Base-by-base conservation (phyloP, 2,329 filamentous ascomycete species). In the Cordyceps cicadae region DNA sequence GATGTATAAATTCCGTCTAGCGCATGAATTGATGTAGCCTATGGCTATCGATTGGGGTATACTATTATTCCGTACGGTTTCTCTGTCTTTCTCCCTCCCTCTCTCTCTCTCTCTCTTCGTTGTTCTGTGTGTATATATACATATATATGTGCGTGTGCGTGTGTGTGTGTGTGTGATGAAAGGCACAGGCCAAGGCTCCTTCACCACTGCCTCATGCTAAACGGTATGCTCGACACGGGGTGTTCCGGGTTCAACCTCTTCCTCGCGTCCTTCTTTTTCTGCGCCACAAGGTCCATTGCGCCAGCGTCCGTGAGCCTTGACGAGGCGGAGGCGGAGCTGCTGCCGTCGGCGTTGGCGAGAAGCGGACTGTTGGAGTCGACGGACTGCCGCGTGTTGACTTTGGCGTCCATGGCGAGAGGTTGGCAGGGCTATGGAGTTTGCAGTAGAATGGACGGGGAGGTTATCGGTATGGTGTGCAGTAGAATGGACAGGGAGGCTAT, bases 301-400 rank as follows among this genome's bases (percentile, higher is more conserved):
- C 14, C 8, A 21, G 2, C 17, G 19, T 41, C 39, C 39, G n/a
- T 43, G 19, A 11, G n/a, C 39, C 5, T 43, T 5, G 39, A 55
- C 14, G 50, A 19, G 15, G 15, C 6, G 24, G 24, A 24, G 37
- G 50, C 14, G 15, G 8, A 6, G 29, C 5, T 29, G 37, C 2
- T 39, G 21, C 7, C 14, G 12, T 39, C n/a, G 9, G 45, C 41
- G 6, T 58, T 58, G 46, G 19, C 19, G 32, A 58, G 55, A 19
- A 51, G 45, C n/a, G 55, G 55, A 46, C 55, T 58, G 32, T 43
- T 19, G 34, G 46, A 50, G 55, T 58, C 55, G 46, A 57, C 55
- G 1, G 55, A 58, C 11, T 46, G 19, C 9, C 46, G 55, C 4
- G 46, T 41, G 32, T 49, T 49, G 29, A 43, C 11, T 41, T 43